Evolutionary conservation across 495 filamentous ascomycete species (phyloP), one percentile per base, ranked within the genome.

Genomic region (Penicillium lagena): DNA sequence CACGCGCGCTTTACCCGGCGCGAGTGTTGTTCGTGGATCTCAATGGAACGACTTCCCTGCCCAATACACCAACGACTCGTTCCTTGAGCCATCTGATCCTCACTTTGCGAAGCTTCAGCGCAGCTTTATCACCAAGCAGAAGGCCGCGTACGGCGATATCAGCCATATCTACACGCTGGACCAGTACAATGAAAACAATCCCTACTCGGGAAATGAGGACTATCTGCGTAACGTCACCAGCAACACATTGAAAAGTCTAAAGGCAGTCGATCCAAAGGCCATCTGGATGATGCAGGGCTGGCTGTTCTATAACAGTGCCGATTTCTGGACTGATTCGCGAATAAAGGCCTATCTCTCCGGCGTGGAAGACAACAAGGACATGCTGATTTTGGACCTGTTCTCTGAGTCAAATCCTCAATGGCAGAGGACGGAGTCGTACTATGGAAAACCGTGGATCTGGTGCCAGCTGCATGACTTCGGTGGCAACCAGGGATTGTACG

Each of bases 251-350:
- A 45, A 55, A 12, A 65, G 63, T 35, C 52, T 79, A 31, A 77
- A 77, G 47, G 47, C 66, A 7, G 75, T 66, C 0, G 70, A 75
- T 45, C 64, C 74, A 1, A 50, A 66, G 7, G 74, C 74, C 1
- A 58, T 75, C 7, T 79, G 75, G 75, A 49, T 77, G 38, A 75
- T 79, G 71, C 75, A 79, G 48, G 75, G 73, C 22, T 79, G 75
- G 75, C 56, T 75, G 1, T 79, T 79, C 59, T 71, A 59, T 37
- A 56, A 58, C 9, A 63, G 66, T 29, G 46, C 54, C 0, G 55
- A 50, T 1, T 79, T 77, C 52, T 79, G 75, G 75, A 77, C 70
- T 10, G 61, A 66, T 28, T 66, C 70, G 7, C 58, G 70, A 8
- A 58, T 77, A 11, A 56, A 74, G 39, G 71, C 75, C 9, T 78